phyloP scores from a whole-genome alignment of 768 basidiomycete genomes.

The Russula sp. region DNA sequence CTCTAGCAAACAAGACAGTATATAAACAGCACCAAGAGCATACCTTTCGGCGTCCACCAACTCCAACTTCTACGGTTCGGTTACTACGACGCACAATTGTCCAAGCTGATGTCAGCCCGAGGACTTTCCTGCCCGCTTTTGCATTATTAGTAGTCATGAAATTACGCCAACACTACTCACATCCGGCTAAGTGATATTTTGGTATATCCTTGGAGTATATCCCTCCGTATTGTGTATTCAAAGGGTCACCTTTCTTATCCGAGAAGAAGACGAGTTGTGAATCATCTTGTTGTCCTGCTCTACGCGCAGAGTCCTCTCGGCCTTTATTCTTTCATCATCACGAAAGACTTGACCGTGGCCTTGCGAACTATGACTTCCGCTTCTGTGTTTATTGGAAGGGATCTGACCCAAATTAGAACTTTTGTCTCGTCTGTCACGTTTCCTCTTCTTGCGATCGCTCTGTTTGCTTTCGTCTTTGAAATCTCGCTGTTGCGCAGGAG shows the following conservation, averaged over 20 bases:
- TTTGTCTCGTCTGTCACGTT: conserved; percentile 22
- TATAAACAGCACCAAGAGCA: conserved; percentile 34
- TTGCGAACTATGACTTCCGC: conserved; percentile 5
- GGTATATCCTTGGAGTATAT: conserved; percentile 27
- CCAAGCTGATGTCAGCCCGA: conserved; percentile 24
- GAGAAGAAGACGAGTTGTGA: conserved; percentile 50
- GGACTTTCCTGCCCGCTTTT: conserved; percentile 29
- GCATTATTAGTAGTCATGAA: conserved; percentile 22
- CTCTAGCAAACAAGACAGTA: conserved; percentile 5
- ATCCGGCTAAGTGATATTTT: conserved; percentile 26
- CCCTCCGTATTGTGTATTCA: conserved; percentile 29
- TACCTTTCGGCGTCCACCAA: conserved; percentile 27
- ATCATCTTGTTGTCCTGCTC: conserved; percentile 33
- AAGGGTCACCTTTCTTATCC: conserved; percentile 40
- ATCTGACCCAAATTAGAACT: conserved; percentile 17
- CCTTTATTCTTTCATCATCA: conserved; percentile 38
- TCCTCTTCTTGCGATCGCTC: conserved; percentile 36
- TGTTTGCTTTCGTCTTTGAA: conserved; percentile 31
- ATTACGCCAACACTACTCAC: conserved; percentile 14
- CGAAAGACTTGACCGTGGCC: conserved; percentile 19
- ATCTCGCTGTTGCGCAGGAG: conserved; percentile 25
- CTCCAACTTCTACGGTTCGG: conserved; percentile 23
- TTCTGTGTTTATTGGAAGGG: conserved; percentile 34
- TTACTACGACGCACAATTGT: conserved; percentile 18
- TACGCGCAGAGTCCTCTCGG: conserved; percentile 38